Percentiles rank a stretch among this genome's conserved stretches.
Evolutionary conservation across 106 monocot genomes (phyloP).

Genomic region (Apostasia ramifera): DNA sequence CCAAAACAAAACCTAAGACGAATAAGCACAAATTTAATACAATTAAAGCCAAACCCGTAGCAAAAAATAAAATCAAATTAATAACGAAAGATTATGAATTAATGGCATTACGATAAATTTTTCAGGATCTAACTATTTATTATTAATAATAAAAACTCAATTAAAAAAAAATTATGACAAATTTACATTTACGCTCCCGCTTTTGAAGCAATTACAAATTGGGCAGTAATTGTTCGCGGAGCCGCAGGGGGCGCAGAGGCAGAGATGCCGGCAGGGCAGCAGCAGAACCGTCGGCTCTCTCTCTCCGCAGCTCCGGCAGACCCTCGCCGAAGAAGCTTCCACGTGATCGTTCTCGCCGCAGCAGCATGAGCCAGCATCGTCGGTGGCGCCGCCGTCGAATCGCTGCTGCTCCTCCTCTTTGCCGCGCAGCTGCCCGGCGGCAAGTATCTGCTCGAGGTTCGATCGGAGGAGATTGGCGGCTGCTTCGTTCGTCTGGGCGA

Average conservation of each 20-base stretch:
- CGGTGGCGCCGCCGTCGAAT: background rate
- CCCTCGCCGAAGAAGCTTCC: background rate
- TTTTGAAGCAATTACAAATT: slow-evolving; percentile 18
- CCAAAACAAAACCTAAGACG: too few relatives aligned
- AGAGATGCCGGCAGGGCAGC: slow-evolving; percentile 13
- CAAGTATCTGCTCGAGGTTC: slow-evolving; percentile 2
- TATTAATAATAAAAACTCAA: background rate
- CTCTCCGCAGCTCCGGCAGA: background rate
- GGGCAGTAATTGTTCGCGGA: background rate
- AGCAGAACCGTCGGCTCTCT: slow-evolving; percentile 11
- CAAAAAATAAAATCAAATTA: too few relatives aligned
- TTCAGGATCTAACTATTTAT: background rate
- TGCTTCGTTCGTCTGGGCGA: slow-evolving; percentile 5
- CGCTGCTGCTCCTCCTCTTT: background rate
- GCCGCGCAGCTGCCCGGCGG: too few relatives aligned
- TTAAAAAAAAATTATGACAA: slow-evolving; percentile 8
- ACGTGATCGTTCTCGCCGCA: background rate
- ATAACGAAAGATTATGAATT: too few relatives aligned
- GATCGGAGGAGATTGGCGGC: background rate
- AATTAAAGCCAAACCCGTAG: too few relatives aligned
- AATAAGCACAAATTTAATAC: too few relatives aligned
- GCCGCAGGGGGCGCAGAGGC: slow-evolving; percentile 6
- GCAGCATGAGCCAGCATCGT: slow-evolving; percentile 4
- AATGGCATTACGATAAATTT: too few relatives aligned
- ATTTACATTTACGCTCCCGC: slow-evolving; percentile 42